A percentile compares a stretch with the other conserved stretches of the same genome.
Evolutionary conservation across 768 basidiomycete genomes (phyloP).

Genomic region (Leccinum disarticulatum): DNA sequence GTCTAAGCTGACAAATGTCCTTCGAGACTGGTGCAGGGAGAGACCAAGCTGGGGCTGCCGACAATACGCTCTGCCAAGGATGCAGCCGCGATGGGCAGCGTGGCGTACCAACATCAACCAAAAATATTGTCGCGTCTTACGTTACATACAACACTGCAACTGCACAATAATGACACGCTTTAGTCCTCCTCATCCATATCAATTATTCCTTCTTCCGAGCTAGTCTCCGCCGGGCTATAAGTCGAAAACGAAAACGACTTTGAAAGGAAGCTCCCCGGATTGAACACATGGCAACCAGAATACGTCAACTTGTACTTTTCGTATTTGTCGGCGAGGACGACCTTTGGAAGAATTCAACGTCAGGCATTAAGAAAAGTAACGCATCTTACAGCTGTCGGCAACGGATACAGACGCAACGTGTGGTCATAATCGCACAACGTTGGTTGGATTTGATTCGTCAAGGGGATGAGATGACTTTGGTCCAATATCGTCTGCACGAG

Average conservation of each 20-base stretch:
- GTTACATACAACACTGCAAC: background rate
- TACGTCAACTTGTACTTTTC: slow-evolving; percentile 96
- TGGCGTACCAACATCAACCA: slow-evolving; percentile 27
- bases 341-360: slow-evolving; percentile 41
- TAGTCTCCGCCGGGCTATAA: slow-evolving; percentile 81
- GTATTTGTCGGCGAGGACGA: slow-evolving; percentile 94
- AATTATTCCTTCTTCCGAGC: slow-evolving; percentile 76
- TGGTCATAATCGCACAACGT: slow-evolving; percentile 91
- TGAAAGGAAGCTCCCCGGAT: slow-evolving; percentile 90
- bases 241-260: slow-evolving; percentile 85
- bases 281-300: slow-evolving; percentile 98
- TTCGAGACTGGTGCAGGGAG: slow-evolving; percentile 9
- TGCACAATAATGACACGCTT: background rate
- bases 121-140: background rate
- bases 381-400: slow-evolving; percentile 81
- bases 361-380: background rate
- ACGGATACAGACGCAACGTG: slow-evolving; percentile 85
- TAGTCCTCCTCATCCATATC: slow-evolving; percentile 41
- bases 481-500: slow-evolving; percentile 96
- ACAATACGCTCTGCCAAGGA: slow-evolving; percentile 9
- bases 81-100: slow-evolving; percentile 13
- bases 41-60: slow-evolving; percentile 5
- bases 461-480: slow-evolving; percentile 90
- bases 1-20: slow-evolving; percentile 27
- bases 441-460: slow-evolving; percentile 83